phyloP scores from a whole-genome alignment of 2,329 filamentous ascomycete genomes.

The Alternaria brassicae region DNA sequence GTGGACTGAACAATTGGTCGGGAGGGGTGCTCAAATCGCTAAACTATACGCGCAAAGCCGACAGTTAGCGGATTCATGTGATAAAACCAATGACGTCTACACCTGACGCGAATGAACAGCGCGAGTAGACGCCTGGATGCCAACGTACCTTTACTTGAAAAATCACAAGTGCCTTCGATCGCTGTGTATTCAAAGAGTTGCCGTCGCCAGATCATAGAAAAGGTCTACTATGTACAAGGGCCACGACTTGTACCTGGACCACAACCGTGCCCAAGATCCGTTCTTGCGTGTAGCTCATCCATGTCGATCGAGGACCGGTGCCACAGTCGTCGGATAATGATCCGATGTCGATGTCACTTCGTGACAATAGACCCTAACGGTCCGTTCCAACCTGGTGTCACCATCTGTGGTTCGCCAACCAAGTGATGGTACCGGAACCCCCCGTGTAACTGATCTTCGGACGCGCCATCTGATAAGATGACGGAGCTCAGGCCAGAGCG shows the following conservation, averaged over 20 bases:
- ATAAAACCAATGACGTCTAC: conserved; percentile 32
- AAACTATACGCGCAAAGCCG: conserved; percentile 1
- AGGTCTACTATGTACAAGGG: conserved; percentile 25
- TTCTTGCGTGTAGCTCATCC: conserved; percentile 24
- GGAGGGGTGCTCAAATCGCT: neutral
- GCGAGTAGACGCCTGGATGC: neutral
- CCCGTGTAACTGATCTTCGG: conserved; percentile 29
- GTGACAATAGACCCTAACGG: conserved; percentile 26
- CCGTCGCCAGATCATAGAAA: conserved; percentile 16
- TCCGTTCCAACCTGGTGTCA: conserved; percentile 30
- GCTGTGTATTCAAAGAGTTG: conserved; percentile 1
- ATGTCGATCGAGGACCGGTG: conserved; percentile 26
- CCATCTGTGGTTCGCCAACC: conserved; percentile 24
- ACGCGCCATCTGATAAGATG: conserved; percentile 43
- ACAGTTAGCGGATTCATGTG: conserved; percentile 15
- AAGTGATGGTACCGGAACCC: conserved; percentile 5
- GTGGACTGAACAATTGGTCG: neutral
- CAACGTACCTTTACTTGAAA: conserved; percentile 5
- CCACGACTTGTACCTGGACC: conserved; percentile 30
- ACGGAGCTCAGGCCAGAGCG: conserved; percentile 18
- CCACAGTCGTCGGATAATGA: conserved; percentile 39
- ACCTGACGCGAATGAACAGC: conserved; percentile 13
- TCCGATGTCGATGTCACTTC: conserved; percentile 36
- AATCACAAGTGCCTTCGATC: neutral
- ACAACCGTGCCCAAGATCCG: conserved; percentile 25